These are phyloP conservation scores for Hanseniaspora pseudoguilliermondii DNA, from an alignment of 805 yeast genomes.

Conservation along the genomic window DNA sequence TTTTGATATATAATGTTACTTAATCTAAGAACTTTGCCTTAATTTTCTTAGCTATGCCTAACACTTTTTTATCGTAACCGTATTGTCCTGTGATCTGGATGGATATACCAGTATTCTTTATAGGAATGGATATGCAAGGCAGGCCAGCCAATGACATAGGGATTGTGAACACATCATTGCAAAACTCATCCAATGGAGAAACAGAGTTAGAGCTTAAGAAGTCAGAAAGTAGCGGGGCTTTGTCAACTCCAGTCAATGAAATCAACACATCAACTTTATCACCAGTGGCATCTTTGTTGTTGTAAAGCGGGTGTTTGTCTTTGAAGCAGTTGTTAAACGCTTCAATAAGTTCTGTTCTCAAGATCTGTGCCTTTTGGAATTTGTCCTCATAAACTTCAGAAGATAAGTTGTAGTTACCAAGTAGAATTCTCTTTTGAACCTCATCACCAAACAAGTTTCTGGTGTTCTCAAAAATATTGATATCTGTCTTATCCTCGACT, in stretches of 20 bases:
- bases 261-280: constrained; percentile 55
- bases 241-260: constrained; percentile 54
- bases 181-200: constrained; percentile 48
- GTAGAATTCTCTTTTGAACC: constrained; percentile 65
- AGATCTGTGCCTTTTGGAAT: constrained; percentile 58
- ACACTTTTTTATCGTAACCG: constrained; percentile 61
- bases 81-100: constrained; percentile 76
- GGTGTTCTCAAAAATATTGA: constrained; percentile 38
- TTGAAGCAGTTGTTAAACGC: constrained; percentile 59
- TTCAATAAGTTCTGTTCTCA: constrained; percentile 45
- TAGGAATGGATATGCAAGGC: constrained; percentile 73
- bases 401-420: constrained; percentile 79
- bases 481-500: constrained; percentile 31
- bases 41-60: constrained; percentile 29
- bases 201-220: constrained; percentile 27
- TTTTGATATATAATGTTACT: background rate
- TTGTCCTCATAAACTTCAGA: constrained; percentile 59
- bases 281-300: constrained; percentile 13
- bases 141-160: constrained; percentile 88
- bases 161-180: constrained; percentile 74
- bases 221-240: constrained; percentile 43
- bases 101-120: constrained; percentile 35
- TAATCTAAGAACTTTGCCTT: background rate
- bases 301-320: constrained; percentile 33
- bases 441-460: constrained; percentile 63